Base-by-base conservation (phyloP, 768 basidiomycete genomes). In the Sarcodon sp. region DNA sequence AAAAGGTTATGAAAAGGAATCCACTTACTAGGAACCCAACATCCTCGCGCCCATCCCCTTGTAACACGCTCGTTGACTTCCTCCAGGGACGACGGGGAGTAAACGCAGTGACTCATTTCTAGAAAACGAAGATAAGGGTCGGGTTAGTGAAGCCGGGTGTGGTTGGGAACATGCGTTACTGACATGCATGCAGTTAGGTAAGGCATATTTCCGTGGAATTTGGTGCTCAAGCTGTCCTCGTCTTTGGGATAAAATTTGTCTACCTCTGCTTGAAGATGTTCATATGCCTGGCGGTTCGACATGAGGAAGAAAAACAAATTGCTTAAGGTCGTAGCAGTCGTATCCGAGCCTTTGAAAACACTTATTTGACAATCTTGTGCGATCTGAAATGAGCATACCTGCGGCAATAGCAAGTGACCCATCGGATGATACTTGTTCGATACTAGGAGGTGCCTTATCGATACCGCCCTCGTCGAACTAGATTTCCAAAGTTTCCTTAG, bases 281-380 rank as follows among this genome's bases (percentile, higher is more conserved):
- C 56, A 50, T 63, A 64, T 13, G 57, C 54, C 6, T 55, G 56
- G 7, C 61, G 68, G 47, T 70, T 56, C 10, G 48, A 50, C 15
- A 66, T 46, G 2, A 71, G 51, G 6, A 53, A 61, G 53, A 58
- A 66, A 48, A 69, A 65, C 27, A 67, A 51, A 41, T 57, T 61
- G 35, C 61, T 61, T 11, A 72, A 59, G 1, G 61, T 61, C 35
- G 61, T 65, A 11, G 66, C 61, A 0, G 70, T 67, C 3, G 71
- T 72, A 50, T 72, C 72, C 9, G 70, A 69, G 31, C 72, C 72
- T 63, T 49, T 73, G 59, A 7, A 73, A 60, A 2, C 8, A 41
- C 4, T 60, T 45, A 70, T 73, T 45, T 8, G 39, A 48, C 15
- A 45, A 46, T 27, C 32, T 45, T 43, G 49, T 34, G 47, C 44